A percentile compares a stretch with the other conserved stretches of the same genome.
These are phyloP conservation scores for Mycogone perniciosa DNA, from an alignment of 2,329 filamentous ascomycete genomes.

Conservation along the genomic window DNA sequence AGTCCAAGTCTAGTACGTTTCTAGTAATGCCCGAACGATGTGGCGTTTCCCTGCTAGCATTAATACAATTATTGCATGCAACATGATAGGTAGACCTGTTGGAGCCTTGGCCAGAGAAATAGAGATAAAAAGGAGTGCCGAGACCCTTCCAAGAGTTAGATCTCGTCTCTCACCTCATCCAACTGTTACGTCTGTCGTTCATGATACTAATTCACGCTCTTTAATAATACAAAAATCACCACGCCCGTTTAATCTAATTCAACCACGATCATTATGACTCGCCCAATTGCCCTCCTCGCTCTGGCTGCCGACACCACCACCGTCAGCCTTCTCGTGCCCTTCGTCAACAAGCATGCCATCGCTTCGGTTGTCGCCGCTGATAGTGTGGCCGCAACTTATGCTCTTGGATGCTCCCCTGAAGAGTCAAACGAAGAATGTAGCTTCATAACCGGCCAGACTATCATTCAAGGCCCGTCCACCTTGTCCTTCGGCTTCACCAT, in stretches of 20 bases:
- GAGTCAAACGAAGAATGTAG: constrained; percentile 1
- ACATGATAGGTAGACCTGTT: too few species aligned
- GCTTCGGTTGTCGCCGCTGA: constrained; percentile 6
- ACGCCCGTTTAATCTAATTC: not conserved
- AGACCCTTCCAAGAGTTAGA: too few species aligned
- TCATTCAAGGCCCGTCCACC: constrained; percentile 26
- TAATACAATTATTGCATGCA: too few species aligned
- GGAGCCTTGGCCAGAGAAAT: too few species aligned
- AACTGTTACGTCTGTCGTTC: not conserved
- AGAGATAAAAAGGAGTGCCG: too few species aligned
- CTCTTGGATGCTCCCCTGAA: constrained; percentile 20
- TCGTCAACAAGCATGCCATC: constrained; percentile 17
- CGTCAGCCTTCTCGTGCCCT: constrained; percentile 23
- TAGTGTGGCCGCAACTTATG: constrained; percentile 24
- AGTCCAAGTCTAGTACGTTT: too few species aligned
- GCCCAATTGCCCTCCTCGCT: constrained; percentile 22
- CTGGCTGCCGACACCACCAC: constrained; percentile 23
- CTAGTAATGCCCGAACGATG: too few species aligned
- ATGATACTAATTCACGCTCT: not conserved
- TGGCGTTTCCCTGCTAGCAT: too few species aligned
- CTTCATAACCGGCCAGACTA: constrained; percentile 10
- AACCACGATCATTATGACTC: constrained; percentile 7
- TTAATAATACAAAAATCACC: not conserved
- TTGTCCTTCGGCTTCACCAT: constrained; percentile 7
- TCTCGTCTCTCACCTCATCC: not conserved